These are phyloP conservation scores for Sugiyamaella valdiviana DNA, from an alignment of 805 yeast genomes.

Conservation along the genomic window DNA sequence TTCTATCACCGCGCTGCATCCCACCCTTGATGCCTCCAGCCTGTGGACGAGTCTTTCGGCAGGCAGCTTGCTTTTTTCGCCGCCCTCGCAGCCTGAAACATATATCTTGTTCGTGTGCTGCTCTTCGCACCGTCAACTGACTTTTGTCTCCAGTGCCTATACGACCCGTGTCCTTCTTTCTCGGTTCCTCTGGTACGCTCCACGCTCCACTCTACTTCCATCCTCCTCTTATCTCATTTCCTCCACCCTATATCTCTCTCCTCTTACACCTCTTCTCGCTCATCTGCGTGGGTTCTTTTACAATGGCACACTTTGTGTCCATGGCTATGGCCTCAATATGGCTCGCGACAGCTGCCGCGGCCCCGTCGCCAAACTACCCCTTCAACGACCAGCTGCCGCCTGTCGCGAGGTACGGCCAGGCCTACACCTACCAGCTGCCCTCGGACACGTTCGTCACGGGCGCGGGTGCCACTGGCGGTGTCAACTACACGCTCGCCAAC, in stretches of 20 bases:
- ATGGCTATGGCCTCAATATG: neutral
- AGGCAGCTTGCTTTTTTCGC: neutral
- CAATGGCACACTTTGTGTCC: too few relatives aligned
- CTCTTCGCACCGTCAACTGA: too few relatives aligned
- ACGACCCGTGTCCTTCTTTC: too few relatives aligned
- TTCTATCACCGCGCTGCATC: neutral
- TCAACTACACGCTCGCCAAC: conserved; percentile 50
- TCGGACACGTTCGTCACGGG: conserved; percentile 52
- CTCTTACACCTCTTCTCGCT: neutral
- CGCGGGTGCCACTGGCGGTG: conserved; percentile 29
- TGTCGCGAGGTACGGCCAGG: conserved; percentile 65
- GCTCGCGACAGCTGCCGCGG: conserved; percentile 30
- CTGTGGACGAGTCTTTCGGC: too few relatives aligned
- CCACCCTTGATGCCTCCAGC: too few relatives aligned
- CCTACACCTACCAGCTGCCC: conserved; percentile 61
- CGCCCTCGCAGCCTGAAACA: neutral
- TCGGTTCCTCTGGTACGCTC: neutral
- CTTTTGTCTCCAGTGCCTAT: too few relatives aligned
- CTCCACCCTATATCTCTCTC: neutral
- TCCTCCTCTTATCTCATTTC: neutral
- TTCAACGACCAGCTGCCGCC: conserved; percentile 78
- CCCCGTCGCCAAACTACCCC: conserved; percentile 66
- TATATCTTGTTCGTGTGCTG: neutral
- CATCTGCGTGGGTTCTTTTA: neutral
- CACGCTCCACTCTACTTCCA: neutral